phyloP scores from a whole-genome alignment of 768 basidiomycete genomes.

The Tricholoma bakamatsutake region DNA sequence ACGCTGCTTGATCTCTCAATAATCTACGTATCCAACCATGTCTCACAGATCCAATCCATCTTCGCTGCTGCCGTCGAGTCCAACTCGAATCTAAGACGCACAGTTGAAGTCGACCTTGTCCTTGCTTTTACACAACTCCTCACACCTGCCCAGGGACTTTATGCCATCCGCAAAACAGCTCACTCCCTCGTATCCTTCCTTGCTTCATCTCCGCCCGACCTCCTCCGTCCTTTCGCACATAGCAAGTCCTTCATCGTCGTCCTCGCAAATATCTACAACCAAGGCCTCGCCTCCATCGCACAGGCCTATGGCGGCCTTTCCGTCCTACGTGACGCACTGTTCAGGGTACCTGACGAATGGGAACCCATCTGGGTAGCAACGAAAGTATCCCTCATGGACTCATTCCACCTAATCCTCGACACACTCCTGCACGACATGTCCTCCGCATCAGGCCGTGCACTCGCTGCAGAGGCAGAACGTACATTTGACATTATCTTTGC shows the following conservation, averaged over 20 bases:
- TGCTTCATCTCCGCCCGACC: slow-evolving; percentile 39
- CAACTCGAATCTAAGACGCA: slow-evolving; percentile 25
- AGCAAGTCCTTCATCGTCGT: slow-evolving; percentile 47
- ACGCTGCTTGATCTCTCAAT: slow-evolving; percentile 61
- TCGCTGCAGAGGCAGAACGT: slow-evolving; percentile 44
- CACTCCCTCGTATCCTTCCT: slow-evolving; percentile 53
- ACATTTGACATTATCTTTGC: slow-evolving; percentile 55
- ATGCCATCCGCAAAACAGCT: slow-evolving; percentile 58
- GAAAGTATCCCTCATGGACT: slow-evolving; percentile 67
- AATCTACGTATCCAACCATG: slow-evolving; percentile 41
- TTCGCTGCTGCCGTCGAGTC: slow-evolving; percentile 34
- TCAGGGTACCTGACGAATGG: slow-evolving; percentile 53
- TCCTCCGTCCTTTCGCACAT: slow-evolving; percentile 48
- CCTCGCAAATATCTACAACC: slow-evolving; percentile 55
- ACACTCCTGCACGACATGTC: slow-evolving; percentile 45
- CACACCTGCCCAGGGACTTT: slow-evolving; percentile 44
- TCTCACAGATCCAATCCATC: slow-evolving; percentile 38
- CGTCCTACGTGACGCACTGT: slow-evolving; percentile 20
- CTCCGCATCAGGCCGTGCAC: slow-evolving; percentile 32
- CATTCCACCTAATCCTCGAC: slow-evolving; percentile 55
- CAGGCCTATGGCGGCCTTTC: slow-evolving; percentile 55
- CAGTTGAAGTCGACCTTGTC: slow-evolving; percentile 40
- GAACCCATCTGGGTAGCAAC: slow-evolving; percentile 65
- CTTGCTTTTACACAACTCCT: slow-evolving; percentile 53
- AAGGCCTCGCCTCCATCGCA: slow-evolving; percentile 48